These are phyloP conservation scores for Solanum okadae DNA, from an alignment of 257 asterid species.

Conservation along the genomic window DNA sequence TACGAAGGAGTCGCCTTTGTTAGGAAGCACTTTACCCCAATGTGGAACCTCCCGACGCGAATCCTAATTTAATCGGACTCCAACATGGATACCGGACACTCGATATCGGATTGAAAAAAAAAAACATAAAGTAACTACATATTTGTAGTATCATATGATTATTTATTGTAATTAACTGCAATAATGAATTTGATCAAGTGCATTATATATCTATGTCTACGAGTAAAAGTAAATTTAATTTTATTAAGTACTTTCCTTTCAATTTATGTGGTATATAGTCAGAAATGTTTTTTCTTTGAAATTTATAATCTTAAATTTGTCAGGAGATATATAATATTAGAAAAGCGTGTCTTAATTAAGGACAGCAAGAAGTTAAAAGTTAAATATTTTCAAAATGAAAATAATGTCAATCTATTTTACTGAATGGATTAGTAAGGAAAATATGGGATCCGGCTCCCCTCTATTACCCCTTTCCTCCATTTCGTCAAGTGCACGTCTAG, in stretches of 20 bases:
- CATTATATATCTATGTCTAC: background rate
- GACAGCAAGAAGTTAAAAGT: background rate
- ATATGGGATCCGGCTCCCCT: no score
- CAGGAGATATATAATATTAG: background rate
- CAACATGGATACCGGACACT: rapidly evolving
- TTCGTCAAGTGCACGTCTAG: no score
- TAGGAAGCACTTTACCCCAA: no score
- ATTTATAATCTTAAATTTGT: background rate
- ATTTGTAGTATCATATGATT: no score
- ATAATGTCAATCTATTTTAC: background rate
- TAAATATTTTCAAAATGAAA: background rate
- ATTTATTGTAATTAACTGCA: background rate
- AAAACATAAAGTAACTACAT: no score
- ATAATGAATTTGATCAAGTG: background rate
- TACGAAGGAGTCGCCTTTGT: no score
- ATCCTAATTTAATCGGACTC: no score
- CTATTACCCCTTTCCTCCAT: no score
- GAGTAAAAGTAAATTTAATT: background rate
- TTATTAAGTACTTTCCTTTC: background rate
- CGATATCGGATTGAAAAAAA: no score
- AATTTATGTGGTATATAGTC: background rate
- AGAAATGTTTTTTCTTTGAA: background rate
- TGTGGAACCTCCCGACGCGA: rapidly evolving
- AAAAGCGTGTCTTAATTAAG: background rate
- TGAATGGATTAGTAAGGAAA: background rate